Evolutionary conservation across 116 monocot genomes (phyloP).

Genomic region (Thalassia testudinum): DNA sequence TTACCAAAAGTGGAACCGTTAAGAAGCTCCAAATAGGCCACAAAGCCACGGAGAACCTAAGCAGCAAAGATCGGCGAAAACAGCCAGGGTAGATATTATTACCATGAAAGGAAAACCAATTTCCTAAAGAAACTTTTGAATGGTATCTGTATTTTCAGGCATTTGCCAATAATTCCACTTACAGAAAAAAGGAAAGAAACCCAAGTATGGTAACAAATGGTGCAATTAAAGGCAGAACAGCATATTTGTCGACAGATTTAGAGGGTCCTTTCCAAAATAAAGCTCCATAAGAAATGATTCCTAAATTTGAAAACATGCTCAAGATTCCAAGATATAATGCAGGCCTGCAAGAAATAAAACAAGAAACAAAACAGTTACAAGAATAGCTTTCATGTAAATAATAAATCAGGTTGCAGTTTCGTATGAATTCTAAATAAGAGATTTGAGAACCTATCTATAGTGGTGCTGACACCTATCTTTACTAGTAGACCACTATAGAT

Average conservation of each 20-base stretch:
- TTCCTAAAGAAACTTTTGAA: not conserved
- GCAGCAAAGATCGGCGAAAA: not conserved
- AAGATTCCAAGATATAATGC: slow-evolving; percentile 16
- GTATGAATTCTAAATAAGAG: not conserved
- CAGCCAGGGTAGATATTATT: not conserved
- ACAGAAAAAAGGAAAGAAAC: slow-evolving; percentile 23
- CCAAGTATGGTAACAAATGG: slow-evolving; percentile 17
- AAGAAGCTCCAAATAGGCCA: slow-evolving; percentile 68
- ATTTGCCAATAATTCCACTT: slow-evolving; percentile 1
- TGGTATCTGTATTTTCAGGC: not conserved
- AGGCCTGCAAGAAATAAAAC: slow-evolving; percentile 10
- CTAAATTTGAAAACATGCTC: slow-evolving; percentile 7
- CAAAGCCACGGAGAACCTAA: slow-evolving; percentile 38
- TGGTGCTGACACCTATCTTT: too few species aligned
- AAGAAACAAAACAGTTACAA: not conserved
- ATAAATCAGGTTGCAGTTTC: not conserved
- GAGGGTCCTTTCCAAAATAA: not conserved
- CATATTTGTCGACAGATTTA: slow-evolving; percentile 8
- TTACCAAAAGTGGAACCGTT: slow-evolving; percentile 55
- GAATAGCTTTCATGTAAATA: not conserved
- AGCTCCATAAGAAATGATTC: slow-evolving; percentile 8
- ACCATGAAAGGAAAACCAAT: not conserved
- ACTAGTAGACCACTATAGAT: too few species aligned
- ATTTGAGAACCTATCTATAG: too few species aligned
- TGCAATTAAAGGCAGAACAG: slow-evolving; percentile 9